These are phyloP conservation scores for Colletotrichum sp. DNA, from an alignment of 2,329 filamentous ascomycete genomes.

Conservation along the genomic window DNA sequence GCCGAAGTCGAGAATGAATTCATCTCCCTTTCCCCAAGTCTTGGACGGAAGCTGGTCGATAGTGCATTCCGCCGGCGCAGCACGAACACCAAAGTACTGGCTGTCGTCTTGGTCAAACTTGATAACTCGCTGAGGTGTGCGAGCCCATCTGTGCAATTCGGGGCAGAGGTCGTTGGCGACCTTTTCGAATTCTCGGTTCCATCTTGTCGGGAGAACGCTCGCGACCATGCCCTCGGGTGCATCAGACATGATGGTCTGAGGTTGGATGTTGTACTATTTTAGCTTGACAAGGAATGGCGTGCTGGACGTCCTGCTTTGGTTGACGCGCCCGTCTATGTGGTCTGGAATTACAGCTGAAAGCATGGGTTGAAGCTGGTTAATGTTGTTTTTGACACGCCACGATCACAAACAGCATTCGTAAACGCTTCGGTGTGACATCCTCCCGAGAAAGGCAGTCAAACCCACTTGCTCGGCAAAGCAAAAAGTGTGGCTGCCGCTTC, in stretches of 20 bases:
- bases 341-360: neutral
- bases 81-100: conserved; percentile 26
- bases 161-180: conserved; percentile 14
- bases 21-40: conserved; percentile 29
- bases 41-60: conserved; percentile 21
- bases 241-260: neutral
- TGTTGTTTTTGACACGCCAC: neutral
- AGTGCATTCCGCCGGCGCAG: conserved; percentile 11
- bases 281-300: neutral
- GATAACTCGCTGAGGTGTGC: conserved; percentile 23
- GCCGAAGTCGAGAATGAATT: conserved; percentile 37
- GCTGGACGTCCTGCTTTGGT: neutral
- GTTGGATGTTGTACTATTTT: neutral
- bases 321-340: neutral
- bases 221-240: conserved; percentile 5
- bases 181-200: conserved; percentile 9
- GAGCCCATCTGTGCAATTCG: conserved; percentile 18
- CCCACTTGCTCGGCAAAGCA: neutral
- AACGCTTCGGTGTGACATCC: conserved; percentile 1
- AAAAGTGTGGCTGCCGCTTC: neutral
- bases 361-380: neutral
- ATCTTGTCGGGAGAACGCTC: conserved; percentile 11
- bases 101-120: conserved; percentile 24
- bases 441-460: neutral
- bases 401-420: conserved; percentile 5